These are phyloP conservation scores for Gleditsia sinensis DNA, from an alignment of 306 rosid genomes.

Conservation along the genomic window DNA sequence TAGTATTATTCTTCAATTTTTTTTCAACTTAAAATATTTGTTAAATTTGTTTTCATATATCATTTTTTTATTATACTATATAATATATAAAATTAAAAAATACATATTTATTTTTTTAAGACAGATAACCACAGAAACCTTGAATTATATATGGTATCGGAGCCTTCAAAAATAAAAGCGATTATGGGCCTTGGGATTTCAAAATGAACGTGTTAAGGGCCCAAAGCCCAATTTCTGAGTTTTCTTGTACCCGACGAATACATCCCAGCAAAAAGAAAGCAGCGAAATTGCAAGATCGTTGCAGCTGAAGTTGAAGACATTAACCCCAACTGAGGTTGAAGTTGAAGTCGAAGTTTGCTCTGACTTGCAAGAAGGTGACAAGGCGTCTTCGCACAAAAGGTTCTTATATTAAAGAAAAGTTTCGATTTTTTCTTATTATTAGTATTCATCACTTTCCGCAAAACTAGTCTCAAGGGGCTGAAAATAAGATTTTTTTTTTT, in stretches of 20 bases:
- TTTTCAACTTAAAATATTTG: no score
- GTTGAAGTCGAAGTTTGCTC: background rate
- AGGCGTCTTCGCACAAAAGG: background rate
- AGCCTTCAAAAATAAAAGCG: no score
- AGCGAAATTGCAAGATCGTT: background rate
- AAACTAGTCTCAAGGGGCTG: background rate
- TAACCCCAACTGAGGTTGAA: background rate
- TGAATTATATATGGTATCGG: no score
- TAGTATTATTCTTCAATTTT: no score
- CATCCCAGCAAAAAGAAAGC: background rate
- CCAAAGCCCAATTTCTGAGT: background rate
- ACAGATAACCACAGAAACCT: no score
- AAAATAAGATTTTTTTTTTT: background rate
- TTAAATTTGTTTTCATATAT: no score
- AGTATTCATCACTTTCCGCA: background rate
- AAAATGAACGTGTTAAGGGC: background rate
- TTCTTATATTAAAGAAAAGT: background rate
- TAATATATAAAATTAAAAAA: no score
- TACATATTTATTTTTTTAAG: no score
- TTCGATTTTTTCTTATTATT: background rate
- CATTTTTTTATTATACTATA: no score
- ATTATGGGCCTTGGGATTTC: background rate
- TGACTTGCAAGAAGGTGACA: background rate
- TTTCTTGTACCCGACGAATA: constrained; percentile 1
- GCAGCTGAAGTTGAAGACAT: background rate